Evolutionary conservation across 2,329 filamentous ascomycete species (phyloP), one percentile per base, ranked within the genome.

Genomic region (Sarocladiaceae sp.): DNA sequence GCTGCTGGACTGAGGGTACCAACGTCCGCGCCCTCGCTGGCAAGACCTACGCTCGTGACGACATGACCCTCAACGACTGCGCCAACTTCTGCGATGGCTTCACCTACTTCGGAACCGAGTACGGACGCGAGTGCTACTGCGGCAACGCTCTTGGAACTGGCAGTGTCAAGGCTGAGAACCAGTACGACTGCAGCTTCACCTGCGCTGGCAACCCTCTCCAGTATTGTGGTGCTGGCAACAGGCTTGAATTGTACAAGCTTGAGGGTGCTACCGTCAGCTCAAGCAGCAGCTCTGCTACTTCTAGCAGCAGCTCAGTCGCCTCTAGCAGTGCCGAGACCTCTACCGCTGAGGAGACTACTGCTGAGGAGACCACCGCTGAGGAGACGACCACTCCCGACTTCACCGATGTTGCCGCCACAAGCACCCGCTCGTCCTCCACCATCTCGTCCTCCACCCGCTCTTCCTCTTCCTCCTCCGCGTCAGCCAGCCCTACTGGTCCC

Each of bases 51-150:
- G 58, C 67, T 6, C 55, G 62, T 28, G 63, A 69, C 28, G 58
- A 55, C 37, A 69, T 71, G 69, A 67, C 66, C 0, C 64, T 71
- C 2, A 66, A 70, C 18, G 56, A 50, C 2, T 68, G 67, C 28
- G 62, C 64, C 0, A 37, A 52, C 1, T 68, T 64, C 50, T 71
- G 68, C 15, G 53, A 58, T 2, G 59, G 58, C 2, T 65, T 54
- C 20, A 56, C 50, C 0, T 70, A 64, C 52, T 70, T 70, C 42
- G 68, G 66, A 1, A 53, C 57, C 3, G 66, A 69, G 25, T 71
- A 71, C 28, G 68, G 64, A 3, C 51, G 66, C 0, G 68, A 73
- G 51, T 73, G 70, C 50, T 73, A 65, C 47, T 73, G 70, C 26
- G 70, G 70, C 1, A 63, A 70, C 20, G 53, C 44, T 1, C 54